Percentiles rank a stretch among this genome's conserved stretches.
These are phyloP conservation scores for Monocercomonoides exilis DNA, from an alignment of 78 protist species.

Conservation along the genomic window DNA sequence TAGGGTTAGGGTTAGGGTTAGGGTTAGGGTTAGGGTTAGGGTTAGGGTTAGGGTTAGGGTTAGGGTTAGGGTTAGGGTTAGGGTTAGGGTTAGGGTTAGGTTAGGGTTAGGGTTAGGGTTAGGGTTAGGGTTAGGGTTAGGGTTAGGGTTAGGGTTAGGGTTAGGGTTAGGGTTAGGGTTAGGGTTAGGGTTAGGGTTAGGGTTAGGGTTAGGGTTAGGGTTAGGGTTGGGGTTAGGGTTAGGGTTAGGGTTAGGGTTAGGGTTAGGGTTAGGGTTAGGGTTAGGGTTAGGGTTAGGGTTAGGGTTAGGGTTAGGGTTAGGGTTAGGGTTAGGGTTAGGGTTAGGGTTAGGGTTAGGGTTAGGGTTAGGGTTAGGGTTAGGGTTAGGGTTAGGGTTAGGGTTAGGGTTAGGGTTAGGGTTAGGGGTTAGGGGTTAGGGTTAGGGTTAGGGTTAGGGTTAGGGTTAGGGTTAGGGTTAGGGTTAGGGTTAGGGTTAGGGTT, in stretches of 20 bases:
- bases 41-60: conserved; percentile 24
- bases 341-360: conserved; percentile 4
- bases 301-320: conserved; percentile 24
- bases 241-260: conserved; percentile 22
- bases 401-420: not conserved
- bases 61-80: conserved; percentile 24
- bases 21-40: conserved; percentile 24
- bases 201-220: too few species aligned
- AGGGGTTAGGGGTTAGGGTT: too few species aligned
- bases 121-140: conserved; percentile 26
- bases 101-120: conserved; percentile 8
- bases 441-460: not conserved
- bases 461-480: not conserved
- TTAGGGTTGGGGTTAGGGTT: too few species aligned
- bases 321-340: not conserved
- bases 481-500: not conserved
- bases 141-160: conserved; percentile 26
- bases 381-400: not conserved
- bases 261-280: conserved; percentile 24
- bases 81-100: too few species aligned
- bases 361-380: conserved; percentile 22
- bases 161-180: conserved; percentile 25
- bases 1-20: conserved; percentile 23
- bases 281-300: conserved; percentile 24
- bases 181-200: conserved; percentile 26